These are phyloP conservation scores for Malus orientalis DNA, from an alignment of 306 rosid genomes.

Conservation along the genomic window DNA sequence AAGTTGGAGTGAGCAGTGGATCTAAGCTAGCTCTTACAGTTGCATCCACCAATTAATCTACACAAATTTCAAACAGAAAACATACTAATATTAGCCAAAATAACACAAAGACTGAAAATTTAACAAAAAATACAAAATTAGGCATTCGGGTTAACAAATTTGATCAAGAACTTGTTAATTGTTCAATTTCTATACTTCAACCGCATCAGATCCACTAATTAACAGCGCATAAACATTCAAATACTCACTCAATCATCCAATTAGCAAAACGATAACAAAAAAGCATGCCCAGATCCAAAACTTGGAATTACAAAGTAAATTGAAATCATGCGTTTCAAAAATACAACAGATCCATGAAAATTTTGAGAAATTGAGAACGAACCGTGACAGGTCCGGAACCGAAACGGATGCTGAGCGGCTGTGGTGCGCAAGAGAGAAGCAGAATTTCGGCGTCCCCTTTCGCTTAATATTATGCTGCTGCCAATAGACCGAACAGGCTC, in stretches of 20 bases:
- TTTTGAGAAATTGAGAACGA: not conserved
- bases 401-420: not conserved
- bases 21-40: constrained; percentile 21
- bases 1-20: constrained; percentile 2
- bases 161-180: not conserved
- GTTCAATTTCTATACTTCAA: not conserved
- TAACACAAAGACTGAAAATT: not conserved
- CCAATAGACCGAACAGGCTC: not conserved
- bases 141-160: not conserved
- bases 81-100: constrained; percentile 4
- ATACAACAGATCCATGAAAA: not conserved
- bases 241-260: not conserved
- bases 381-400: not conserved
- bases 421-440: not conserved
- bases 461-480: not conserved
- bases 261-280: not conserved
- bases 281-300: not conserved
- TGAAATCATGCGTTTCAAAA: not conserved
- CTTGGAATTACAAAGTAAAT: not conserved
- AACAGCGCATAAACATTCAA: not conserved
- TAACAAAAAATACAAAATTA: not conserved
- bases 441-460: not conserved
- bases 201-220: constrained; percentile 5
- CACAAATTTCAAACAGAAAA: constrained; percentile 4
- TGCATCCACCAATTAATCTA: constrained; percentile 41